Conservation (phyloP, 768 basidiomycete genomes). For the Podaxis carcinomalis region DNA sequence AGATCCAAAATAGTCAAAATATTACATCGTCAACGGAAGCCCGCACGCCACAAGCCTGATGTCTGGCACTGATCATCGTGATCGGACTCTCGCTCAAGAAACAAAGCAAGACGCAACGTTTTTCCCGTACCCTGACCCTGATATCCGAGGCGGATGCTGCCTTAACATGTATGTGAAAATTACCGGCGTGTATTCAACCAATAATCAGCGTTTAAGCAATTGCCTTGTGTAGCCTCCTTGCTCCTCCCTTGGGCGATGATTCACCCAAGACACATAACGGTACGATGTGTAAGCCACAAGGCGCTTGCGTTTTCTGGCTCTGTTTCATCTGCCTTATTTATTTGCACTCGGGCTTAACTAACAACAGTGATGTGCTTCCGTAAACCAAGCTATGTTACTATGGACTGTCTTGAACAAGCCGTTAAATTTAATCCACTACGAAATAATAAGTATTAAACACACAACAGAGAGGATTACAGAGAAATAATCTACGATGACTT, state of each 20-base stretch:
- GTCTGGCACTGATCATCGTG: background rate
- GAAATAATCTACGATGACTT: background rate
- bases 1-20: too few relatives aligned
- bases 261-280: background rate
- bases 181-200: background rate
- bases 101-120: constrained; percentile 4
- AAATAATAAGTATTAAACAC: too few relatives aligned
- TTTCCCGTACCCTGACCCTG: background rate
- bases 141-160: background rate
- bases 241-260: background rate
- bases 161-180: background rate
- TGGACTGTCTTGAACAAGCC: background rate
- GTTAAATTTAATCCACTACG: background rate
- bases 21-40: background rate
- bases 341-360: background rate
- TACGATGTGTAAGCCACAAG: background rate
- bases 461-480: too few relatives aligned
- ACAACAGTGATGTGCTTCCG: background rate
- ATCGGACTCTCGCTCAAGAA: background rate
- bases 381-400: background rate
- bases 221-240: background rate
- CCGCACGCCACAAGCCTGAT: background rate
- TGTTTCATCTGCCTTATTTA: background rate
- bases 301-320: background rate
- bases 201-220: background rate